phyloP scores from a whole-genome alignment of 2,329 filamentous ascomycete species.

The Tolypocladium inflatum region DNA sequence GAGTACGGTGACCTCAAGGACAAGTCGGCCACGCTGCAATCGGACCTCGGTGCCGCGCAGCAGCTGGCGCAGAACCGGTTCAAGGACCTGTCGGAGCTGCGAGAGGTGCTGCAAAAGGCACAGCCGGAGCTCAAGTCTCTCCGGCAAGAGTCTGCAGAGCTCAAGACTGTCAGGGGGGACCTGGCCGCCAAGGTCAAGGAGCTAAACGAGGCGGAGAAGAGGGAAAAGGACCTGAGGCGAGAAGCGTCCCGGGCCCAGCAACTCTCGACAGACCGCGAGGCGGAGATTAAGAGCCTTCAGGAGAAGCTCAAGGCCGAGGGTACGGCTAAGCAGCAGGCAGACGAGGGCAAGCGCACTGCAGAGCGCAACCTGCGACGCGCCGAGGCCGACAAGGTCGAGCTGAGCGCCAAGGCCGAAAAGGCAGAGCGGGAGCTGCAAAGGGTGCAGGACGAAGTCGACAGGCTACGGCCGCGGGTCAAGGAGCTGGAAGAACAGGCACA shows the following conservation, averaged over 20 bases:
- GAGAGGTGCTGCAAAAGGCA: constrained; percentile 70
- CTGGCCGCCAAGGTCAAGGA: constrained; percentile 49
- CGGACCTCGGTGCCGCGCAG: constrained; percentile 77
- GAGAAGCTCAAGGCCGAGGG: constrained; percentile 72
- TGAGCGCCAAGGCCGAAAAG: constrained; percentile 64
- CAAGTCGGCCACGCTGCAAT: constrained; percentile 62
- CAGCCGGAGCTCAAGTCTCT: constrained; percentile 78
- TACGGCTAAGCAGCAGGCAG: constrained; percentile 59
- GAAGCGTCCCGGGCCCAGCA: constrained; percentile 65
- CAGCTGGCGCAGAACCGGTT: constrained; percentile 79
- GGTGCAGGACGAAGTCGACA: constrained; percentile 63
- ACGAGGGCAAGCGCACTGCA: constrained; percentile 67
- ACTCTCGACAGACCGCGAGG: constrained; percentile 62
- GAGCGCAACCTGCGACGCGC: constrained; percentile 70
- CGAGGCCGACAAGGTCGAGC: constrained; percentile 71
- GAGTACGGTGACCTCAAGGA: constrained; percentile 60
- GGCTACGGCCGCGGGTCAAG: constrained; percentile 49
- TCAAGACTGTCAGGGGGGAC: constrained; percentile 70
- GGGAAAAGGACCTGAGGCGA: constrained; percentile 69
- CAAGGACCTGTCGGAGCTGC: constrained; percentile 75
- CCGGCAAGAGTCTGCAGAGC: constrained; percentile 62
- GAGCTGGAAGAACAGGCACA: constrained; percentile 67
- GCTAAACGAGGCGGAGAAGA: constrained; percentile 67
- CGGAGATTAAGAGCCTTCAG: constrained; percentile 66
- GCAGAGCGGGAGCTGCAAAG: constrained; percentile 58